phyloP scores from a whole-genome alignment of 129 eudicot genomes.

The Rutidosis leptorrhynchoides region DNA sequence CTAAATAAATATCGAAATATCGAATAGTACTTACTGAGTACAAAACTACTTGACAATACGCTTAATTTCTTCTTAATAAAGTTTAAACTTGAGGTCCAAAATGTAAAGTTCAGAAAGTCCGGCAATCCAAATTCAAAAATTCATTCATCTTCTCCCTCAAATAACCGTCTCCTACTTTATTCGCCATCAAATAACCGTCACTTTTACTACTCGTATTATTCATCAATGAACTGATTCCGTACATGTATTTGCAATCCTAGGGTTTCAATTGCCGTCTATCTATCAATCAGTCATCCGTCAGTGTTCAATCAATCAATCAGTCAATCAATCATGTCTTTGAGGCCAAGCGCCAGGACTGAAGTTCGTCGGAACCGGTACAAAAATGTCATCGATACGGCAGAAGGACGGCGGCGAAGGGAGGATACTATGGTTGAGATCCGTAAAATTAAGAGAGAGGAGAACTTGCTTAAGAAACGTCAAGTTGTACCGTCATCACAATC shows the following conservation, averaged over 20 bases:
- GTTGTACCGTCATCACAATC: constrained; percentile 25
- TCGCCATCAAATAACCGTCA: too few relatives aligned
- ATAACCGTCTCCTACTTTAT: too few relatives aligned
- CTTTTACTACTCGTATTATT: too few relatives aligned
- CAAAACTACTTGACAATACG: too few relatives aligned
- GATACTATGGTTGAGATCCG: constrained; percentile 84
- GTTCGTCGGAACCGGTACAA: constrained; percentile 69
- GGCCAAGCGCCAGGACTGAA: constrained; percentile 39
- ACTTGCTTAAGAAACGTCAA: constrained; percentile 64
- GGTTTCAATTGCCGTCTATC: not conserved
- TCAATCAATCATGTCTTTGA: constrained; percentile 13
- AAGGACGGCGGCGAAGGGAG: constrained; percentile 70
- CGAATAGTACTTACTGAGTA: too few relatives aligned
- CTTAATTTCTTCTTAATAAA: too few relatives aligned
- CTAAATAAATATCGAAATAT: too few relatives aligned
- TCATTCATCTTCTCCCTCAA: too few relatives aligned
- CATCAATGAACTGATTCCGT: not conserved
- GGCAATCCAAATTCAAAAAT: too few relatives aligned
- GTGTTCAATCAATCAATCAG: not conserved
- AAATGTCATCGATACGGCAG: constrained; percentile 76
- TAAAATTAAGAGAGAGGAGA: constrained; percentile 64
- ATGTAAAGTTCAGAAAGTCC: too few relatives aligned
- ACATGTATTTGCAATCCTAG: not conserved
- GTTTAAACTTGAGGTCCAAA: too few relatives aligned
- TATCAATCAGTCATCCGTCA: not conserved